Percentiles rank a stretch among this genome's conserved stretches.
These are phyloP conservation scores for Coniochaeta prunicola DNA, from an alignment of 2,329 filamentous ascomycete genomes.

Conservation along the genomic window DNA sequence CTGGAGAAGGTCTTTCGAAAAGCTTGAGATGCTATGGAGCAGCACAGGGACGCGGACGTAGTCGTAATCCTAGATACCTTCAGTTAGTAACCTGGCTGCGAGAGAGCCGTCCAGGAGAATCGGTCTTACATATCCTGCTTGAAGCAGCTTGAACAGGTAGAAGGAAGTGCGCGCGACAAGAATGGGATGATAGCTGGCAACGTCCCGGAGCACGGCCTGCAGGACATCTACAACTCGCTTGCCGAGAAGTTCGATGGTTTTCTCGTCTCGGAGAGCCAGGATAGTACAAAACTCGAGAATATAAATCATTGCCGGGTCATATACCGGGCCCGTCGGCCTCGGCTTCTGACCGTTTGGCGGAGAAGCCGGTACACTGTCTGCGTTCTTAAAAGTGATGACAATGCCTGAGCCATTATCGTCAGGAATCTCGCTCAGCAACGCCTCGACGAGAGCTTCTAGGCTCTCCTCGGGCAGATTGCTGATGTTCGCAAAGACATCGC, in stretches of 20 bases:
- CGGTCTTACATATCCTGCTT: slow-evolving; percentile 69
- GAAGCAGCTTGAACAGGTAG: slow-evolving; percentile 76
- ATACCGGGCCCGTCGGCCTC: slow-evolving; percentile 50
- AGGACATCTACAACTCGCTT: slow-evolving; percentile 73
- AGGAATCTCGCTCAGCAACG: slow-evolving; percentile 76
- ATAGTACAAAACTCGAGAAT: slow-evolving; percentile 87
- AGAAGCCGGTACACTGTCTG: slow-evolving; percentile 62
- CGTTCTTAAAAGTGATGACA: slow-evolving; percentile 75
- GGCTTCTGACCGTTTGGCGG: slow-evolving; percentile 53
- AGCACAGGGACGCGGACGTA: slow-evolving; percentile 89
- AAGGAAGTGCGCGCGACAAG: slow-evolving; percentile 77
- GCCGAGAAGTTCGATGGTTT: slow-evolving; percentile 65
- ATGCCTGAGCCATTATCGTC: slow-evolving; percentile 69
- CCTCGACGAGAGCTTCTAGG: slow-evolving; percentile 50
- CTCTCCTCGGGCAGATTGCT: slow-evolving; percentile 31
- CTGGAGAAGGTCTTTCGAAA: slow-evolving; percentile 69
- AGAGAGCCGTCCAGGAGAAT: slow-evolving; percentile 9
- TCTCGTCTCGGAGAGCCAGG: slow-evolving; percentile 66
- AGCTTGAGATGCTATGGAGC: slow-evolving; percentile 82
- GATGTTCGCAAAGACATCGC: slow-evolving; percentile 76
- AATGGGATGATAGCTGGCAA: slow-evolving; percentile 72
- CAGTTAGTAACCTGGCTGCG: slow-evolving; percentile 12
- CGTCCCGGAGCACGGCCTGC: slow-evolving; percentile 75
- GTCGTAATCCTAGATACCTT: slow-evolving; percentile 68
- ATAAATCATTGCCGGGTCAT: slow-evolving; percentile 83